Evolutionary conservation across 2,329 filamentous ascomycete genomes (phyloP).

Genomic region (Pestalotiopsis sp.): DNA sequence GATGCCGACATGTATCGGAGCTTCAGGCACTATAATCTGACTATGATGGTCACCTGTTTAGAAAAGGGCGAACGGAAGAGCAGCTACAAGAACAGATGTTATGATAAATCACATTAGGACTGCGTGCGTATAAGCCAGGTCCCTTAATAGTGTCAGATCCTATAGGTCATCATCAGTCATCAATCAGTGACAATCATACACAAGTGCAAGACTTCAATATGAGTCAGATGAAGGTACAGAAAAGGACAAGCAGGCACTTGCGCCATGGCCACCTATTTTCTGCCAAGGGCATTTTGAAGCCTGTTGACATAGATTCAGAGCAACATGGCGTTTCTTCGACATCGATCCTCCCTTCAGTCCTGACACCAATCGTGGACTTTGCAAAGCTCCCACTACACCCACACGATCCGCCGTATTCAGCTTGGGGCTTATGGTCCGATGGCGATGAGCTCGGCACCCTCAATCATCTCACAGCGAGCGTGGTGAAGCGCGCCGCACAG

Average conservation of each 20-base stretch:
- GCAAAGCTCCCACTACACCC: background rate
- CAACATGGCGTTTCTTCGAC: background rate
- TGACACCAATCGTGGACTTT: background rate
- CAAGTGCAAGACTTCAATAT: background rate
- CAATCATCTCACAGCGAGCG: background rate
- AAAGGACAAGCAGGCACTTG: background rate
- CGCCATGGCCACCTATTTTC: background rate
- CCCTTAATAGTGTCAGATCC: too few species aligned
- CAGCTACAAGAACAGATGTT: too few species aligned
- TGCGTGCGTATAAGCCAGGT: too few species aligned
- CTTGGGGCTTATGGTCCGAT: background rate
- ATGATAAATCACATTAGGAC: too few species aligned
- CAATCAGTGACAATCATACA: too few species aligned
- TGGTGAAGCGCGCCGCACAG: background rate
- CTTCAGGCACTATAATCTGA: too few species aligned
- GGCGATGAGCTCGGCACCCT: background rate
- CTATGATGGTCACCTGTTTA: too few species aligned
- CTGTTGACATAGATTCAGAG: background rate
- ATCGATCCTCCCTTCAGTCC: background rate
- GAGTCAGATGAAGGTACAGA: background rate
- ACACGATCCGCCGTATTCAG: background rate
- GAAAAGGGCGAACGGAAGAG: too few species aligned
- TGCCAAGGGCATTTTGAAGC: background rate
- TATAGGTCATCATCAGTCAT: too few species aligned
- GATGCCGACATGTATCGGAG: too few species aligned